A percentile compares a stretch with the other conserved stretches of the same genome.
Evolutionary conservation across 2,329 filamentous ascomycete species (phyloP).

Genomic region (Cordyceps farinosa): DNA sequence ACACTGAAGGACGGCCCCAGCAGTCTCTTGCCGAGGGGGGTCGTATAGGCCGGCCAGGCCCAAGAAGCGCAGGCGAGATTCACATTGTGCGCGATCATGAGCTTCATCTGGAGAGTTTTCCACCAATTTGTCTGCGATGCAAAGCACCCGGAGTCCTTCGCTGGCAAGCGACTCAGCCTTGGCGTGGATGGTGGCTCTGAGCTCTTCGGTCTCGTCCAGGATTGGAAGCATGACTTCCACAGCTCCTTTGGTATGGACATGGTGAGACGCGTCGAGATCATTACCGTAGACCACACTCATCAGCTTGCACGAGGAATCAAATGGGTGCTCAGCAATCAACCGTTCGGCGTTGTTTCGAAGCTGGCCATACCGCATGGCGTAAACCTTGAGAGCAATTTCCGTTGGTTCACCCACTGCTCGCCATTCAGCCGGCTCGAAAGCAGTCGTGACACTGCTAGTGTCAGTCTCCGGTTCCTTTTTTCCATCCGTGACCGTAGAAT

Average conservation of each 20-base stretch:
- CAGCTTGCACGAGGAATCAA: conserved; percentile 69
- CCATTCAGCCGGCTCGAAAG: conserved; percentile 47
- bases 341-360: conserved; percentile 43
- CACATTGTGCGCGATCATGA: conserved; percentile 50
- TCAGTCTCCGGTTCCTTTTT: conserved; percentile 46
- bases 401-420: conserved; percentile 64
- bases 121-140: conserved; percentile 55
- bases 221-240: conserved; percentile 55
- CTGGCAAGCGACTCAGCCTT: conserved; percentile 55
- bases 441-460: conserved; percentile 45
- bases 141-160: conserved; percentile 65
- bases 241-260: conserved; percentile 57
- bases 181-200: conserved; percentile 44
- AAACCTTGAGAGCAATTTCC: conserved; percentile 70
- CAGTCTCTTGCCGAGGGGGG: conserved; percentile 65
- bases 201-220: conserved; percentile 44
- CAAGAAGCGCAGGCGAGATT: conserved; percentile 58
- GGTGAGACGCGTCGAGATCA: conserved; percentile 31
- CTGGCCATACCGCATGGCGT: conserved; percentile 64
- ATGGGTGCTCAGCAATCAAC: conserved; percentile 64
- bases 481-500: conserved; percentile 46
- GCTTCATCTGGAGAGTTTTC: conserved; percentile 33
- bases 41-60: conserved; percentile 71
- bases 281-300: conserved; percentile 66
- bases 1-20: conserved; percentile 56